Conservation (phyloP, 139 green algal species). For the Astrephomene gubernaculifera region DNA sequence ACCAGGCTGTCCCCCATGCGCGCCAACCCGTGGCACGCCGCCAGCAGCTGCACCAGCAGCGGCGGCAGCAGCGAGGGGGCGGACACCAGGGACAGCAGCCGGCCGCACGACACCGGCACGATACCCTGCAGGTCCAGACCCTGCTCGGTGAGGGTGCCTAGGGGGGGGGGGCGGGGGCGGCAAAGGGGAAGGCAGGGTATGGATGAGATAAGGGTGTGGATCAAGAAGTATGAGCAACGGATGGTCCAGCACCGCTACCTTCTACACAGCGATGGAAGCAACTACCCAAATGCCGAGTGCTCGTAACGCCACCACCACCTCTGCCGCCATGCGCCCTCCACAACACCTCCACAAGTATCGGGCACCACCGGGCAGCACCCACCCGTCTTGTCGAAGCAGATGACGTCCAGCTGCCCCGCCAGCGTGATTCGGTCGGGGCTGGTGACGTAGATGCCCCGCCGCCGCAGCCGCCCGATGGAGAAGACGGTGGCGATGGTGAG, state of each 20-base stretch:
- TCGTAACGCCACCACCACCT: too few relatives aligned
- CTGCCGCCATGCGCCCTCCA: too few relatives aligned
- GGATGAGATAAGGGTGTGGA: too few relatives aligned
- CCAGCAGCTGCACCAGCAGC: slow-evolving; percentile 66
- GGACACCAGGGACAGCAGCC: slow-evolving; percentile 17
- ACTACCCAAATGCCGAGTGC: too few relatives aligned
- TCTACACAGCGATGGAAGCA: too few relatives aligned
- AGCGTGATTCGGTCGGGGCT: slow-evolving; percentile 66
- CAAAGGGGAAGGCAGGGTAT: too few relatives aligned
- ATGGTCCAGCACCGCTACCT: too few relatives aligned
- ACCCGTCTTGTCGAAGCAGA: slow-evolving; percentile 85
- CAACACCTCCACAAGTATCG: too few relatives aligned
- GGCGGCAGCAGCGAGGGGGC: slow-evolving; percentile 40
- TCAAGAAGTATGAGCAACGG: too few relatives aligned
- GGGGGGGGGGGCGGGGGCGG: background rate
- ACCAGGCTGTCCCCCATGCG: slow-evolving; percentile 65
- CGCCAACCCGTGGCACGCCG: slow-evolving; percentile 76
- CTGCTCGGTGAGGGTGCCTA: slow-evolving; percentile 76
- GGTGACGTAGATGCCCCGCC: slow-evolving; percentile 71
- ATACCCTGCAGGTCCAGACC: slow-evolving; percentile 74
- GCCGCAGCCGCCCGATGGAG: slow-evolving; percentile 65
- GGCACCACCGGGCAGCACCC: background rate
- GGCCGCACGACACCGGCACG: slow-evolving; percentile 47
- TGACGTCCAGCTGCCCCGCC: slow-evolving; percentile 74
- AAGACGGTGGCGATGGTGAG: slow-evolving; percentile 77